A percentile compares a stretch with the other conserved stretches of the same genome.
Conservation (phyloP, 192 early-diverging fungal genomes). For the Entrophospora sp. region DNA sequence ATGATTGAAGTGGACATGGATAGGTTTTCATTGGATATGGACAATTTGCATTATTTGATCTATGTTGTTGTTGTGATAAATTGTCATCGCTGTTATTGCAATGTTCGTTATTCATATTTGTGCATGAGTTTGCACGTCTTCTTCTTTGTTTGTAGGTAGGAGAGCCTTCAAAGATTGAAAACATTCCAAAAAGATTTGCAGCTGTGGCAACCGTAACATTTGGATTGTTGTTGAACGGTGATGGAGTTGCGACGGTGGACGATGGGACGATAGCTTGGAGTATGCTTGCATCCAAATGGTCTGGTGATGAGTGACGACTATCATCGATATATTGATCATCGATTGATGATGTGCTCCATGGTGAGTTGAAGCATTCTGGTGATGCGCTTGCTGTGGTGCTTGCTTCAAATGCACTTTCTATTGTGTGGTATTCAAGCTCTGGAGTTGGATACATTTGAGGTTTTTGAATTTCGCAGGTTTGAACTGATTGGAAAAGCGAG, state of each 20-base stretch:
- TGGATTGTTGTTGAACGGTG: slow-evolving; percentile 19
- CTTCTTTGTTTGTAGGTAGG: slow-evolving; percentile 68
- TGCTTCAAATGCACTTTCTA: slow-evolving; percentile 4
- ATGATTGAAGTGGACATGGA: slow-evolving; percentile 41
- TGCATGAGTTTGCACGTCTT: slow-evolving; percentile 42
- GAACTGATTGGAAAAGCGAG: slow-evolving; percentile 19
- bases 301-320: slow-evolving; percentile 24
- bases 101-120: slow-evolving; percentile 24
- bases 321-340: slow-evolving; percentile 10
- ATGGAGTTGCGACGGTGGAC: not conserved
- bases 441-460: slow-evolving; percentile 16
- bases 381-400: not conserved
- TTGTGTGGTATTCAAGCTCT: slow-evolving; percentile 17
- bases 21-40: slow-evolving; percentile 31
- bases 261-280: slow-evolving; percentile 16
- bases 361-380: slow-evolving; percentile 3
- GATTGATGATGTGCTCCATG: not conserved
- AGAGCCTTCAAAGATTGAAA: slow-evolving; percentile 58
- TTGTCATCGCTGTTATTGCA: slow-evolving; percentile 2
- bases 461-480: slow-evolving; percentile 8
- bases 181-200: slow-evolving; percentile 41
- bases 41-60: slow-evolving; percentile 17
- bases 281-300: slow-evolving; percentile 29
- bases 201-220: slow-evolving; percentile 23
- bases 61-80: slow-evolving; percentile 7